Evolutionary conservation across 2,329 filamentous ascomycete genomes (phyloP).

Genomic region (Aspergillus sp.): DNA sequence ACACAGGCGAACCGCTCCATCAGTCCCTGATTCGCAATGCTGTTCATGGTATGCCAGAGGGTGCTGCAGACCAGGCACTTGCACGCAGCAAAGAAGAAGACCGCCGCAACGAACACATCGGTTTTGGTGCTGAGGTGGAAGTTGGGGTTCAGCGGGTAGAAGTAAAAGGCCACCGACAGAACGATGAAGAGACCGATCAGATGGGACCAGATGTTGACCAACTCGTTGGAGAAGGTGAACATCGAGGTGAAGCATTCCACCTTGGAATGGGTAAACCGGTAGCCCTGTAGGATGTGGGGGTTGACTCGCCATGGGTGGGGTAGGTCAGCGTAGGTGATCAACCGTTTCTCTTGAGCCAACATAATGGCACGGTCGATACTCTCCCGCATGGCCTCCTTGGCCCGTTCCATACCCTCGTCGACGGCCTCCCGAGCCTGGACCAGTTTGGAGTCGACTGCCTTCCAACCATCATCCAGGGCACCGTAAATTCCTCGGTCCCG

Average conservation of each 20-base stretch:
- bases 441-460: constrained; percentile 76
- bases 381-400: constrained; percentile 78
- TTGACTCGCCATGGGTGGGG: constrained; percentile 93
- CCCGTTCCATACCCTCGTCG: constrained; percentile 77
- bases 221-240: constrained; percentile 85
- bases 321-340: constrained; percentile 86
- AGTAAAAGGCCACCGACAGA: constrained; percentile 86
- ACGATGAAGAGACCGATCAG: constrained; percentile 85
- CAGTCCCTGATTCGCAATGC: constrained; percentile 82
- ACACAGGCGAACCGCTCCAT: constrained; percentile 97
- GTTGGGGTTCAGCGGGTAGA: constrained; percentile 84
- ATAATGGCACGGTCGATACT: constrained; percentile 76
- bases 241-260: constrained; percentile 82
- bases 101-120: constrained; percentile 84
- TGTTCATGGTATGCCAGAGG: constrained; percentile 99
- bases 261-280: constrained; percentile 91
- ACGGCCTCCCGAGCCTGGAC: constrained; percentile 72
- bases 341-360: constrained; percentile 73
- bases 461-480: constrained; percentile 75
- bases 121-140: constrained; percentile 83
- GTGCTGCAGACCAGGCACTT: constrained; percentile 94
- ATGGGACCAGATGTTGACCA: constrained; percentile 98
- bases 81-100: constrained; percentile 95
- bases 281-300: constrained; percentile 85
- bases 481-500: constrained; percentile 73